A percentile compares a stretch with the other conserved stretches of the same genome.
Conservation (phyloP, 495 filamentous ascomycete genomes). For the Tuber indicum region DNA sequence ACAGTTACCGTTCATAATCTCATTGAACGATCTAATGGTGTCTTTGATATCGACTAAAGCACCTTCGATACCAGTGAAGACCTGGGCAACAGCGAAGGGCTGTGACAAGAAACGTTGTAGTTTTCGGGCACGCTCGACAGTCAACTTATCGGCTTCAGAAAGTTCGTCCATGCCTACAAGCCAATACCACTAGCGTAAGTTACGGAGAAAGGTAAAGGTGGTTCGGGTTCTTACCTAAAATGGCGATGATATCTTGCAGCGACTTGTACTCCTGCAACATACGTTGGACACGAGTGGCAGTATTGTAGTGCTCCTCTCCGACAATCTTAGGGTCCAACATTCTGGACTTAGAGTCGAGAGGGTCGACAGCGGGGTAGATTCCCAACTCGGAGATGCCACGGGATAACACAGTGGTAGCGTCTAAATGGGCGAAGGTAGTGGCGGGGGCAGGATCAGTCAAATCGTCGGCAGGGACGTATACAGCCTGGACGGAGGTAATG, state of each 20-base stretch:
- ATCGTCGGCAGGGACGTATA: constrained; percentile 99
- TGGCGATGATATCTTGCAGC: constrained; percentile 99
- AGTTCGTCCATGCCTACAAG: neutral
- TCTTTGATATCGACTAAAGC: constrained; percentile 95
- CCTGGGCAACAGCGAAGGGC: constrained; percentile 95
- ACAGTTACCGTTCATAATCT: constrained; percentile 89
- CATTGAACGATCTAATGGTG: constrained; percentile 95
- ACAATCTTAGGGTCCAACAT: constrained; percentile 99
- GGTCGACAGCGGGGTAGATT: constrained; percentile 99
- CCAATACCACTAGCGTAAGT: neutral
- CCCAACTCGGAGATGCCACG: constrained; percentile 99
- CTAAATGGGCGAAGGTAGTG: constrained; percentile 99
- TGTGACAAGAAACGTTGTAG: constrained; percentile 98
- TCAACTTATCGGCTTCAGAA: constrained; percentile 56
- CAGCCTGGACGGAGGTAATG: constrained; percentile 99
- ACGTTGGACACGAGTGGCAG: constrained; percentile 89
- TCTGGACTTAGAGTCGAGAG: constrained; percentile 98
- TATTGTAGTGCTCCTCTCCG: constrained; percentile 94
- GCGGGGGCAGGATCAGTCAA: constrained; percentile 99
- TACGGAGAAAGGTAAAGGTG: constrained; percentile 73
- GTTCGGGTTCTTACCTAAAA: constrained; percentile 98
- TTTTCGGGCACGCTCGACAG: constrained; percentile 99
- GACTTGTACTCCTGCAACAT: constrained; percentile 99
- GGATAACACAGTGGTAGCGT: constrained; percentile 99
- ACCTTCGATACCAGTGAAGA: constrained; percentile 75